Percentiles rank a stretch among this genome's conserved stretches.
These are phyloP conservation scores for Agaricus sinodeliciosus DNA, from an alignment of 768 basidiomycete species.

Conservation along the genomic window DNA sequence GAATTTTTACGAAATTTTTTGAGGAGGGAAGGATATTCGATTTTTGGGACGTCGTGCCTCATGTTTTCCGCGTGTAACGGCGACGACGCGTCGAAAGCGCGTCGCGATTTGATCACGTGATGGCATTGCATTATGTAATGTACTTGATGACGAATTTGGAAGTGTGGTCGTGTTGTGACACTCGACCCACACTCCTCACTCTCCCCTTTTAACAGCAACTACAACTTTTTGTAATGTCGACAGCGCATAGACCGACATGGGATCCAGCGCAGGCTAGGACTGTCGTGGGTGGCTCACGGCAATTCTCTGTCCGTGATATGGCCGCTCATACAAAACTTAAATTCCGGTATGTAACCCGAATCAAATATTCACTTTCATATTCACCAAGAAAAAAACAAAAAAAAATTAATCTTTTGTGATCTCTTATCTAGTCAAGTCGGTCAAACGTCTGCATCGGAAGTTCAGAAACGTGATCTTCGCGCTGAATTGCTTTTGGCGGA, in stretches of 20 bases:
- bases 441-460: constrained; percentile 76
- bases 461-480: constrained; percentile 72
- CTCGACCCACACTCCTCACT: not conserved
- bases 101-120: constrained; percentile 10
- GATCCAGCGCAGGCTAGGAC: constrained; percentile 93
- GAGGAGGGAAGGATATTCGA: not conserved
- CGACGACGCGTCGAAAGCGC: constrained; percentile 11
- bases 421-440: constrained; percentile 63
- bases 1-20: not conserved
- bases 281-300: constrained; percentile 86
- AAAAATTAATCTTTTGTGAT: not conserved
- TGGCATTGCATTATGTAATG: constrained; percentile 2
- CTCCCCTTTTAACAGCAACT: not conserved
- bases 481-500: constrained; percentile 83
- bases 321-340: constrained; percentile 96
- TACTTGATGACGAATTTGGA: not conserved
- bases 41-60: constrained; percentile 1
- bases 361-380: not conserved
- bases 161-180: not conserved
- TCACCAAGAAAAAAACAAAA: not conserved
- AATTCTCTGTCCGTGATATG: constrained; percentile 91
- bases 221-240: constrained; percentile 52
- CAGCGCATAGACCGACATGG: constrained; percentile 95
- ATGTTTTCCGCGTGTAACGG: constrained; percentile 9
- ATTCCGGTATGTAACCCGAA: constrained; percentile 57